Conservation (phyloP, 441 rosid genomes). For the Syzygium malaccense region DNA sequence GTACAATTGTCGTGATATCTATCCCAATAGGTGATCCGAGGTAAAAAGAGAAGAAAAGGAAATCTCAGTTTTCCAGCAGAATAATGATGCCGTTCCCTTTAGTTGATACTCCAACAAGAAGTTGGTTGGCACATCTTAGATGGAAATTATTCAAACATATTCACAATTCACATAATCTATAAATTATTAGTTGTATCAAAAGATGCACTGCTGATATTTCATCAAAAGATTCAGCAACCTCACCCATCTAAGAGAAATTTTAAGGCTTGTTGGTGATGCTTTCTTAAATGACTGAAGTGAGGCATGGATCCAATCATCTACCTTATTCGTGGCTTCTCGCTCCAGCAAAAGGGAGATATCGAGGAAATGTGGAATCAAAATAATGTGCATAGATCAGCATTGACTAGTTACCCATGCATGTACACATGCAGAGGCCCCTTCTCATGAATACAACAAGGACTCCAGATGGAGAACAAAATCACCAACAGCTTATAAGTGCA, state of each 20-base stretch:
- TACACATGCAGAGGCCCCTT: background rate
- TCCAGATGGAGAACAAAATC: background rate
- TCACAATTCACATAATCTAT: background rate
- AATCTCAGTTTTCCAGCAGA: background rate
- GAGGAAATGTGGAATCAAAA: background rate
- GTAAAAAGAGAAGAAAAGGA: background rate
- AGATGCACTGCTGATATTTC: background rate
- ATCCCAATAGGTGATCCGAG: background rate
- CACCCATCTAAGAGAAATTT: slow-evolving; percentile 80
- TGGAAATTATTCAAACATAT: background rate
- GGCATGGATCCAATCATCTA: slow-evolving; percentile 55
- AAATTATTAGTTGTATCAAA: background rate
- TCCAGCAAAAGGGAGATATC: slow-evolving; percentile 31
- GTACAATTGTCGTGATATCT: background rate
- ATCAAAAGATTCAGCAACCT: background rate
- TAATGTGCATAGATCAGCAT: background rate
- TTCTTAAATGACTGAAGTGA: slow-evolving; percentile 49
- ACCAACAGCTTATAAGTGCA: too few species aligned
- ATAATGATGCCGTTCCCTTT: background rate
- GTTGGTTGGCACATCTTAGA: background rate
- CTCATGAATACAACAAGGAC: background rate
- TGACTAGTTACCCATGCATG: background rate
- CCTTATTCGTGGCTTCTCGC: slow-evolving; percentile 31
- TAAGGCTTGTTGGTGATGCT: slow-evolving; percentile 92
- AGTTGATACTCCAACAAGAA: background rate